Evolutionary conservation across 225 moss, liverwort and hornwort species (phyloP).

Genomic region (Ulota crispa): DNA sequence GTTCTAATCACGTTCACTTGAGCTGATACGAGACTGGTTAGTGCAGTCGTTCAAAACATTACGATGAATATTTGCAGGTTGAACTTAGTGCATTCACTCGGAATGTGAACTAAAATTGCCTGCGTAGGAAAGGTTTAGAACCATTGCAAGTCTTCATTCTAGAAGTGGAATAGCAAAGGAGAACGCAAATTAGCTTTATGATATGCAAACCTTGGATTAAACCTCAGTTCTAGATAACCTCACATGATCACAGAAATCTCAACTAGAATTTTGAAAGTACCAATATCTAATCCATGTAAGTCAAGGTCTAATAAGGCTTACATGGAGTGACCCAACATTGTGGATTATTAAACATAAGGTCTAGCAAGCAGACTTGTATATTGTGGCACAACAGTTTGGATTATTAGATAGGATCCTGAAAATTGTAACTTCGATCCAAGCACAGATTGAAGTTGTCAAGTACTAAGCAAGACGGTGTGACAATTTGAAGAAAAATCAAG

Average conservation of each 20-base stretch:
- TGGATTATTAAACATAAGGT: not conserved
- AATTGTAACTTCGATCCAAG: not conserved
- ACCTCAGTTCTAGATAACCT: not conserved
- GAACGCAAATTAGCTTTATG: not conserved
- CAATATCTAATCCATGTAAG: not conserved
- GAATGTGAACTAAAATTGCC: not conserved
- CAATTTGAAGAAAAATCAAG: not conserved
- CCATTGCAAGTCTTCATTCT: not conserved
- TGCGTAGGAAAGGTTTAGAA: not conserved
- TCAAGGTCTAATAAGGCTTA: not conserved
- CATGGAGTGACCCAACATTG: not conserved
- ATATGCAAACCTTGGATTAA: not conserved
- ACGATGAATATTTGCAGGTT: not conserved
- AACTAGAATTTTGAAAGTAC: not conserved
- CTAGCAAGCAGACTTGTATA: not conserved
- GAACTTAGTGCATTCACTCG: not conserved
- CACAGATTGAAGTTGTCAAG: not conserved
- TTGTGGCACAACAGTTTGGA: not conserved
- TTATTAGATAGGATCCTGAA: not conserved
- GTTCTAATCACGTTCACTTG: not conserved
- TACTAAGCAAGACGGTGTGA: not conserved
- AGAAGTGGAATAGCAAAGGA: not conserved
- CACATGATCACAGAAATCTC: not conserved
- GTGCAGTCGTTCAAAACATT: not conserved
- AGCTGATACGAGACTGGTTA: not conserved